phyloP scores from a whole-genome alignment of 2,329 filamentous ascomycete genomes.

The Fusarium ramigenum region DNA sequence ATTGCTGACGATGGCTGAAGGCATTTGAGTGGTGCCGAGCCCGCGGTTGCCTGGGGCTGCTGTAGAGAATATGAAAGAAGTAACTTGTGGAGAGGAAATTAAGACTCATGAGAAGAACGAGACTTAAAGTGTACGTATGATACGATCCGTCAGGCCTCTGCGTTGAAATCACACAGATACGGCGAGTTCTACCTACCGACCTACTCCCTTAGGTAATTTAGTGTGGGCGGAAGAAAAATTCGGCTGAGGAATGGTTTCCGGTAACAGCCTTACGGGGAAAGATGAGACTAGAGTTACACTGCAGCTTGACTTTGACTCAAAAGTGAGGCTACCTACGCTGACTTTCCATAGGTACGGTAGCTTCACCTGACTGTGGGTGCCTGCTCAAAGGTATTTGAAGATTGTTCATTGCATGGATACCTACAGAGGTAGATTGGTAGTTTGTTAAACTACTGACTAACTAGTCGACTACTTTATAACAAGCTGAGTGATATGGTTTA shows the following conservation, averaged over 20 bases:
- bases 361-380: neutral
- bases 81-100: neutral
- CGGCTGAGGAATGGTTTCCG: slow-evolving; percentile 27
- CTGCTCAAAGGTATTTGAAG: neutral
- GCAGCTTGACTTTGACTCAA: slow-evolving; percentile 4
- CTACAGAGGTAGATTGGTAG: neutral
- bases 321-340: neutral
- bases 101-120: slow-evolving; percentile 4
- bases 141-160: slow-evolving; percentile 2
- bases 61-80: neutral
- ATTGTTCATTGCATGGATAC: neutral
- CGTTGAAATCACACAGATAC: neutral
- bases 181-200: slow-evolving; percentile 7
- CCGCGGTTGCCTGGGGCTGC: neutral
- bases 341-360: neutral
- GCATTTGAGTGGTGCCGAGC: slow-evolving; percentile 26
- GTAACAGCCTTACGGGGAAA: slow-evolving; percentile 2
- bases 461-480: neutral
- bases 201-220: slow-evolving; percentile 5
- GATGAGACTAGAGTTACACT: slow-evolving; percentile 16
- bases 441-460: neutral
- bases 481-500: neutral
- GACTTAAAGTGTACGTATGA: slow-evolving; percentile 14
- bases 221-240: slow-evolving; percentile 35
- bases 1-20: slow-evolving; percentile 26